Conservation (phyloP, 257 asterid genomes). For the Fraxinus americana region DNA sequence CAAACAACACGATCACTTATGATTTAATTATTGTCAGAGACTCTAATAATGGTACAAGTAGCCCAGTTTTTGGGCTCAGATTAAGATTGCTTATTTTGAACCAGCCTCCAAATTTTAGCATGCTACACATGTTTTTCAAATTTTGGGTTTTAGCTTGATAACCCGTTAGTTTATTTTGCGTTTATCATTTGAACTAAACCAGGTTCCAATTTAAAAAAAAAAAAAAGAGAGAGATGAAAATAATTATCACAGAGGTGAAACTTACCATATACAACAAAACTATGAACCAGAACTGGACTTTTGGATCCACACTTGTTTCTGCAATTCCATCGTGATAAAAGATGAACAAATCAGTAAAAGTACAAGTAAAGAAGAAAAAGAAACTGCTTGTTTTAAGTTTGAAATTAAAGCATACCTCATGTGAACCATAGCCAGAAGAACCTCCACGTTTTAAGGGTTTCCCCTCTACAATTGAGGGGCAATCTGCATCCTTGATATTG, state of each 20-base stretch:
- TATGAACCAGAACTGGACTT: slow-evolving; percentile 86
- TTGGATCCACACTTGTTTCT: slow-evolving; percentile 98
- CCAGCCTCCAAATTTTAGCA: not conserved
- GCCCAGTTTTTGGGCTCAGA: too few species aligned
- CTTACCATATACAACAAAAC: slow-evolving; percentile 58
- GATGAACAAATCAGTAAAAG: not conserved
- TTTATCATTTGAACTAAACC: not conserved
- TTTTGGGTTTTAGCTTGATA: not conserved
- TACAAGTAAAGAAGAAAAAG: not conserved
- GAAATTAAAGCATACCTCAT: slow-evolving; percentile 58
- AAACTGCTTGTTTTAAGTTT: not conserved
- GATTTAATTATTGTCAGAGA: not conserved
- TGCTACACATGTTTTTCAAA: too few species aligned
- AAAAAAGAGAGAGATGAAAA: not conserved
- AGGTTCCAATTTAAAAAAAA: slow-evolving; percentile 10
- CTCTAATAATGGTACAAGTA: too few species aligned
- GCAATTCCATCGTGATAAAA: slow-evolving; percentile 29
- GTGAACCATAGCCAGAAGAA: slow-evolving; percentile 59
- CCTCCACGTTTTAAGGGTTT: slow-evolving; percentile 70
- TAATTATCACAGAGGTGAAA: slow-evolving; percentile 14
- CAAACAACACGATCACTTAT: not conserved
- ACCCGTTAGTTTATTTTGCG: not conserved
- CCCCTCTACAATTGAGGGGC: slow-evolving; percentile 60
- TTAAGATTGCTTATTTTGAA: not conserved
- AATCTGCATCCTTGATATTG: slow-evolving; percentile 60